phyloP scores from a whole-genome alignment of 192 early-diverging fungal species.

The Irineochytrium annulatum region DNA sequence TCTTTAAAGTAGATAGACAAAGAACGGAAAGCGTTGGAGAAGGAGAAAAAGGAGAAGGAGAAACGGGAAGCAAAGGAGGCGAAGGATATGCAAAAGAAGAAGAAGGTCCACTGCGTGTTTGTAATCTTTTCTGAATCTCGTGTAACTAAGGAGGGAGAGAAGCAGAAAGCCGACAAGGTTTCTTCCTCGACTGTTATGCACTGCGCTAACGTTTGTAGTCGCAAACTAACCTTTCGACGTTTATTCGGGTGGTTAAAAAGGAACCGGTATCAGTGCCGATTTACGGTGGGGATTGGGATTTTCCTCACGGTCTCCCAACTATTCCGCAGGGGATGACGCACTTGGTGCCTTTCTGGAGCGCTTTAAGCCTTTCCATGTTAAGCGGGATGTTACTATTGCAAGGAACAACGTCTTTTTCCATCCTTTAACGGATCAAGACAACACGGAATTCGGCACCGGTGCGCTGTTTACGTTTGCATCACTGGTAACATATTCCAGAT shows the following conservation, averaged over 20 bases:
- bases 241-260: background rate
- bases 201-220: background rate
- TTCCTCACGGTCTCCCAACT: background rate
- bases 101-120: background rate
- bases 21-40: background rate
- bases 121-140: background rate
- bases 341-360: constrained; percentile 23
- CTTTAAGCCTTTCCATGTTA: constrained; percentile 62
- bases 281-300: background rate
- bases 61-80: constrained; percentile 16
- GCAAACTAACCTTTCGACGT: constrained; percentile 9
- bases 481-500: background rate
- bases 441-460: background rate
- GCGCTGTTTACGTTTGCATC: background rate
- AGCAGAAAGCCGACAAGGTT: background rate
- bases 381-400: constrained; percentile 43
- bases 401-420: constrained; percentile 32
- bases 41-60: constrained; percentile 16
- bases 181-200: no score
- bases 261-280: background rate
- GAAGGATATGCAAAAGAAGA: constrained; percentile 11
- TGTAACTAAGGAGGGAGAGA: background rate
- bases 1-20: background rate
- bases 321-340: background rate
- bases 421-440: background rate